Conservation (phyloP, 192 early-diverging fungal species). For the Podila clonocystis region DNA sequence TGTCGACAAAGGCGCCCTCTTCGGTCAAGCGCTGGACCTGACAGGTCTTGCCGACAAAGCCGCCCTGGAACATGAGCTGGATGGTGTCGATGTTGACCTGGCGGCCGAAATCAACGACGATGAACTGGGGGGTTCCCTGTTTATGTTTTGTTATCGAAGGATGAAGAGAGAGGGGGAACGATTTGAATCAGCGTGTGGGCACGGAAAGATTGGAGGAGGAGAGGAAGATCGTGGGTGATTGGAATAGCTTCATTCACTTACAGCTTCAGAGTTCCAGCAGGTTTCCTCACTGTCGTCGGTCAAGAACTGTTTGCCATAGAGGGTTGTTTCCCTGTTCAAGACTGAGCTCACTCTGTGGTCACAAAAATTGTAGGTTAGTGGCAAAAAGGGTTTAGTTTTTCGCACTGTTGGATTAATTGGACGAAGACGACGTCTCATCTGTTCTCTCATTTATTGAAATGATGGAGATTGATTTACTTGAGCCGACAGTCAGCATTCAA, state of each 20-base stretch:
- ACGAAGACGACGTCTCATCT: not conserved
- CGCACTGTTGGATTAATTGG: not conserved
- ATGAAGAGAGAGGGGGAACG: not conserved
- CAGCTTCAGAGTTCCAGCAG: constrained; percentile 95
- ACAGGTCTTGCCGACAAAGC: constrained; percentile 83
- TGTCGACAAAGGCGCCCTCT: constrained; percentile 45
- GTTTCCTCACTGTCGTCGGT: constrained; percentile 85
- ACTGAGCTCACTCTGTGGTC: constrained; percentile 84
- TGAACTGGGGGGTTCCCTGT: constrained; percentile 82
- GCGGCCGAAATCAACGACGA: constrained; percentile 73
- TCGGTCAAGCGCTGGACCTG: constrained; percentile 59
- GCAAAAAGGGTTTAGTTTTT: not conserved
- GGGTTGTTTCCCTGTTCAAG: constrained; percentile 78
- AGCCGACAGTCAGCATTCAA: constrained; percentile 51
- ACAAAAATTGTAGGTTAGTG: not conserved
- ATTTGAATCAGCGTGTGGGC: not conserved
- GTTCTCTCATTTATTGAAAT: not conserved
- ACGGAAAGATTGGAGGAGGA: constrained; percentile 2
- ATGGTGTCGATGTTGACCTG: constrained; percentile 54
- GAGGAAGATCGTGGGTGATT: not conserved
- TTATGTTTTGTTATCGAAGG: not conserved
- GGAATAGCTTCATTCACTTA: constrained; percentile 22
- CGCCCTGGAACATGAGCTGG: constrained; percentile 85
- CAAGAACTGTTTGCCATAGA: constrained; percentile 85
- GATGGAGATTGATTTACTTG: constrained; percentile 28